Conservation (phyloP, 306 rosid genomes). For the Psophocarpus tetragonolobus region DNA sequence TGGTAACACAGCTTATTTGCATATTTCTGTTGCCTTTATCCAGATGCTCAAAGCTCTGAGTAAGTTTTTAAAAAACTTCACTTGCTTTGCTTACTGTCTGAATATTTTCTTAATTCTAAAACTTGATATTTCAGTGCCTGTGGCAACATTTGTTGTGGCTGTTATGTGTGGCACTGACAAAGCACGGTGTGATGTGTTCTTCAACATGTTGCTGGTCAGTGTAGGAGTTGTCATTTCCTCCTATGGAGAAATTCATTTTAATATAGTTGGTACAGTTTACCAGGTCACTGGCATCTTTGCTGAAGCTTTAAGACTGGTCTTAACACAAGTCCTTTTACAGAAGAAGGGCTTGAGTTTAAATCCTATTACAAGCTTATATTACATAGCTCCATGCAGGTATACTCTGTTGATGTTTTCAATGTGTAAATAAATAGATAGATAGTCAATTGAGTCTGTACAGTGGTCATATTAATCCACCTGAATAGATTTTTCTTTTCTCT, state of each 20-base stretch:
- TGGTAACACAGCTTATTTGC: constrained; percentile 95
- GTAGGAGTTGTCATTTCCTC: constrained; percentile 96
- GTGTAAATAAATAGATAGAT: not conserved
- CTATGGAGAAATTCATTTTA: constrained; percentile 94
- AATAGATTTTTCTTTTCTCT: not conserved
- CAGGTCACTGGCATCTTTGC: constrained; percentile 95
- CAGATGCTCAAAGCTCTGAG: constrained; percentile 98
- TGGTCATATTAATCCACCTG: not conserved
- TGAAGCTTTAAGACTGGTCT: constrained; percentile 93
- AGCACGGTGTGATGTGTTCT: constrained; percentile 91
- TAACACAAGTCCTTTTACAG: constrained; percentile 94
- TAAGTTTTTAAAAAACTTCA: constrained; percentile 42
- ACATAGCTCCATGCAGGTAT: constrained; percentile 99
- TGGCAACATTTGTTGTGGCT: constrained; percentile 92
- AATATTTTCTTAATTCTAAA: constrained; percentile 16
- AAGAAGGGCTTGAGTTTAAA: constrained; percentile 92
- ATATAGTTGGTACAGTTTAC: constrained; percentile 85
- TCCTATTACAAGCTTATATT: constrained; percentile 91
- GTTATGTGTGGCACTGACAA: constrained; percentile 87
- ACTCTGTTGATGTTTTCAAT: constrained; percentile 20
- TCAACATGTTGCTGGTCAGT: constrained; percentile 94
- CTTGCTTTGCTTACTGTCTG: constrained; percentile 9
- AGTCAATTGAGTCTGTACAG: not conserved
- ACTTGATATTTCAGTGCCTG: constrained; percentile 80
- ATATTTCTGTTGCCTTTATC: constrained; percentile 94